Evolutionary conservation across 2,329 filamentous ascomycete genomes (phyloP), one percentile per base, ranked within the genome.

Genomic region (Zymoseptoria ardabiliae): DNA sequence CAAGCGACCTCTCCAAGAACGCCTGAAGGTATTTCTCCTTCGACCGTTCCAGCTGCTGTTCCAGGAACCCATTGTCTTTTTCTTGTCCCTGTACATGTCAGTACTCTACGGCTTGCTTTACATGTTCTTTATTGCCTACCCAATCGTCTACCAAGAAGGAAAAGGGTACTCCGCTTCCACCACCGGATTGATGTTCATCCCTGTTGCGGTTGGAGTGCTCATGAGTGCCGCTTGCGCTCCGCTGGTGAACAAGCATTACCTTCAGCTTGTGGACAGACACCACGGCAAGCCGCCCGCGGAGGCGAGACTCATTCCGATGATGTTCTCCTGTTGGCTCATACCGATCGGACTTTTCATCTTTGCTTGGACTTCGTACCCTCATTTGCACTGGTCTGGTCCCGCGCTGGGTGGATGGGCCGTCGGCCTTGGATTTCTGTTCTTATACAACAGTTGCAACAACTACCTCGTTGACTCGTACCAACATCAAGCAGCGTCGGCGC

Each of bases 1-100:
- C 69, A 74, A 82, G 51, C 83, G 88, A 84, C 89, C 2, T 73
- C 54, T 94, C 57, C 73, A 76, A 3, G 86, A 94, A 70, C 83
- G 87, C 54, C 76, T 95, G 25, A 76, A 79, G 21, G 81, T 94
- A 66, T 93, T 94, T 79, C 77, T 96, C 48, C 71, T 94, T 63
- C 85, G 91, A 4, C 91, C 91, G 1, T 90, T 96, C 77, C 89
- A 94, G 77, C 84, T 96, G 1, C 83, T 96, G 35, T 93, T 94
- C 73, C 77, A 82, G 61, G 91, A 96, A 73, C 84, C 89, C 48
- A 96, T 96, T 69, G 90, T 96, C 54, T 83, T 96, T 65, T 84
- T 94, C 68, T 87, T 96, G 68, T 85, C 86, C 0, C 65, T 95
- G 1, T 96, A 95, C 79, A 95, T 70, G 66, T 62, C 58, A 1